A percentile compares a stretch with the other conserved stretches of the same genome.
These are phyloP conservation scores for Avicennia marina DNA, from an alignment of 257 asterid species.

Conservation along the genomic window DNA sequence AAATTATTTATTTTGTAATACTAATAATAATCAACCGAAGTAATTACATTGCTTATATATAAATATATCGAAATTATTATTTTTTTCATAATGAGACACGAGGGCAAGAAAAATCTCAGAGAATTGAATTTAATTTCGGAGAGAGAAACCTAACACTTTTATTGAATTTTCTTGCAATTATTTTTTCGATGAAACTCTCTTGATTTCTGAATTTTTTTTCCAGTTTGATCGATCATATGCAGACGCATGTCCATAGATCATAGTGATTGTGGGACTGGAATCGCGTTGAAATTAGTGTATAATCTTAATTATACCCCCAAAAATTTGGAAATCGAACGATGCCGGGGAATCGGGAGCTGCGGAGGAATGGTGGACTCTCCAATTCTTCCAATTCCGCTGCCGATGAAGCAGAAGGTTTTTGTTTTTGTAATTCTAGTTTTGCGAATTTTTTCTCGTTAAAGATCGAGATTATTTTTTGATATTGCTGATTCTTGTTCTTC, in stretches of 20 bases:
- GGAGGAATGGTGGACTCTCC: conserved; percentile 24
- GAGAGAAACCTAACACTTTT: conserved; percentile 16
- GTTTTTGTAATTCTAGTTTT: background rate
- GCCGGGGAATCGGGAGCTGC: conserved; percentile 44
- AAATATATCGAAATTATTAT: no score
- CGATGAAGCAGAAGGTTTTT: conserved; percentile 35
- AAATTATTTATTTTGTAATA: no score
- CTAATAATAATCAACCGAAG: no score
- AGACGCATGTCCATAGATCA: conserved; percentile 21
- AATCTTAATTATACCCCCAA: conserved; percentile 1
- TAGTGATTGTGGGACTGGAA: background rate
- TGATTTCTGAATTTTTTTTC: conserved; percentile 26
- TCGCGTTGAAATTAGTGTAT: conserved; percentile 20
- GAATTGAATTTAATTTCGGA: background rate
- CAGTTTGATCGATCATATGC: conserved; percentile 29
- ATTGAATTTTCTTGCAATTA: background rate
- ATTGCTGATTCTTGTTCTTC: background rate
- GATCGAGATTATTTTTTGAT: background rate
- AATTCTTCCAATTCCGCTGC: conserved; percentile 17
- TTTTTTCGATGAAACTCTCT: conserved; percentile 23
- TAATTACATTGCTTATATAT: no score
- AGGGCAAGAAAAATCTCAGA: background rate
- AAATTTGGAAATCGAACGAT: conserved; percentile 25
- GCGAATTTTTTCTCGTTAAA: background rate
- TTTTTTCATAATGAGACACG: no score